phyloP scores from a whole-genome alignment of 2,329 filamentous ascomycete genomes.

The Fusarium begoniae region DNA sequence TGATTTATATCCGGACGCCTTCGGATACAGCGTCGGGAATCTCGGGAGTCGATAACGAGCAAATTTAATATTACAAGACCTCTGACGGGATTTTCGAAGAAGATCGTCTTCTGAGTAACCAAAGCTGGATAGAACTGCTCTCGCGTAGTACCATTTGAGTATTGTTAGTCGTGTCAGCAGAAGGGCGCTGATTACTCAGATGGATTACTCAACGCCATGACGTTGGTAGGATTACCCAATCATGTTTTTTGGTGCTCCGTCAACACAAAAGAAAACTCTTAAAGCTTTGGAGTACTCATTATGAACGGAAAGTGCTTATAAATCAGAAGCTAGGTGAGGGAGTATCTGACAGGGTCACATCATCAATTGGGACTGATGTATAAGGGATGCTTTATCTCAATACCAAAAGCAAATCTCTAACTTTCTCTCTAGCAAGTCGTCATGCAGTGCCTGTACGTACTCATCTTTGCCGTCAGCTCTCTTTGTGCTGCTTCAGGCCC shows the following conservation, averaged over 20 bases:
- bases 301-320: background rate
- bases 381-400: background rate
- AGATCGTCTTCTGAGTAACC: background rate
- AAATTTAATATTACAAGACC: accelerated
- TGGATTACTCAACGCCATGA: background rate
- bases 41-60: background rate
- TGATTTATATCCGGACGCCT: background rate
- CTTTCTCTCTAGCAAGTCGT: background rate
- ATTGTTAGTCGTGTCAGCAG: background rate
- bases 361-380: background rate
- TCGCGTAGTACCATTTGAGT: background rate
- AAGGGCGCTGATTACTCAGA: background rate
- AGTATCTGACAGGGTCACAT: no score
- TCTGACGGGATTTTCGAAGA: accelerated
- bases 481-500: background rate
- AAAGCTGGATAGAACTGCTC: background rate
- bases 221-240: background rate
- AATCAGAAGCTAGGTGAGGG: background rate
- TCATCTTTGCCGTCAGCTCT: background rate
- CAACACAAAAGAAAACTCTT: background rate
- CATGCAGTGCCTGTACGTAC: background rate
- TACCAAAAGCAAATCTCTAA: no score
- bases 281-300: background rate
- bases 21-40: background rate
- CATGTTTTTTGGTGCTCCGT: accelerated